Percentiles rank a stretch among this genome's conserved stretches.
phyloP scores from a whole-genome alignment of 2,329 filamentous ascomycete species.

The Colletotrichum noveboracense region DNA sequence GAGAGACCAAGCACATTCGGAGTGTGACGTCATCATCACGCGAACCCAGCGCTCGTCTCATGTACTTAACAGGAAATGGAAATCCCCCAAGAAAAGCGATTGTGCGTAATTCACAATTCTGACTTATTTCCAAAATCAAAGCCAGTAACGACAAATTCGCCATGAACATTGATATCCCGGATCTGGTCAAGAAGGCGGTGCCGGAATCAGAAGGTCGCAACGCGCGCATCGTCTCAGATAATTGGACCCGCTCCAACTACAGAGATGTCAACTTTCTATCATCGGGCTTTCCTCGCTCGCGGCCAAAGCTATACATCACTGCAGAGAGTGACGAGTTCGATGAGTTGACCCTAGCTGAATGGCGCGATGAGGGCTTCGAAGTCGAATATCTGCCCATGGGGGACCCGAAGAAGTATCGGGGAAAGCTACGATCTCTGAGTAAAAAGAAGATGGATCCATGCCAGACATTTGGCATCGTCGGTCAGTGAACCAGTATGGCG shows the following conservation, averaged over 20 bases:
- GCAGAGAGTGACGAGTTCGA: slow-evolving; percentile 49
- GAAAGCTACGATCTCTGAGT: slow-evolving; percentile 37
- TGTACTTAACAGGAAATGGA: background rate
- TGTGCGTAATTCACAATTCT: background rate
- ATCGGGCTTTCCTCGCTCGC: slow-evolving; percentile 38
- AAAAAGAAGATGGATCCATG: slow-evolving; percentile 40
- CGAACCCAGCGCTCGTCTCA: background rate
- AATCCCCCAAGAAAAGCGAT: too few species aligned
- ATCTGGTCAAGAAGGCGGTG: slow-evolving; percentile 33
- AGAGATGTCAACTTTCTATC: slow-evolving; percentile 48
- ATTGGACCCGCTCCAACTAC: slow-evolving; percentile 37
- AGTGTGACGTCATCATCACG: slow-evolving; percentile 2
- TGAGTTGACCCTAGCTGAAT: slow-evolving; percentile 37
- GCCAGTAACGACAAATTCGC: background rate
- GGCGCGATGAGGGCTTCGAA: slow-evolving; percentile 48
- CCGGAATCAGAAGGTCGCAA: slow-evolving; percentile 35
- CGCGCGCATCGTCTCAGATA: slow-evolving; percentile 33
- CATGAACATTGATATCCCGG: slow-evolving; percentile 33
- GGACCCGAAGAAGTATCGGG: slow-evolving; percentile 35
- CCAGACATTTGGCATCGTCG: slow-evolving; percentile 48
- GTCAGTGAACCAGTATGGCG: slow-evolving; percentile 26
- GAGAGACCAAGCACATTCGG: background rate
- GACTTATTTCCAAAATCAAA: too few species aligned
- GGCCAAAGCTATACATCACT: slow-evolving; percentile 47
- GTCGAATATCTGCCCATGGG: slow-evolving; percentile 48